A percentile compares a stretch with the other conserved stretches of the same genome.
These are phyloP conservation scores for Podospora appendiculata DNA, from an alignment of 495 filamentous ascomycete species.

Conservation along the genomic window DNA sequence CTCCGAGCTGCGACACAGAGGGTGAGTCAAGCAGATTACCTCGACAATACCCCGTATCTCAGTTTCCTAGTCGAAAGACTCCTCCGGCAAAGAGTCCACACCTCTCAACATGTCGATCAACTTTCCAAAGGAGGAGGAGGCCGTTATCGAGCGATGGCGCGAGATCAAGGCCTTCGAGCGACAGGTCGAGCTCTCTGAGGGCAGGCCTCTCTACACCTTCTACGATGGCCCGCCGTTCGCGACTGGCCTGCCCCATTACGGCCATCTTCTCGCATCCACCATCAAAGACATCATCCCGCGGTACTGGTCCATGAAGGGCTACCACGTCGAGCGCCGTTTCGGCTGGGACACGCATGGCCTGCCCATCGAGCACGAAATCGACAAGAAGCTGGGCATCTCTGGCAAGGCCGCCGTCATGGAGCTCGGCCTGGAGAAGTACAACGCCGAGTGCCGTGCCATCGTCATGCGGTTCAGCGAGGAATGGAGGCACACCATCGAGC, in stretches of 20 bases:
- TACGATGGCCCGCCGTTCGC: constrained; percentile 64
- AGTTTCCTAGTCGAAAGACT: no score
- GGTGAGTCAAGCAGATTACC: constrained; percentile 11
- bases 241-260: constrained; percentile 82
- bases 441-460: constrained; percentile 85
- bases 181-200: constrained; percentile 44
- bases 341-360: constrained; percentile 91
- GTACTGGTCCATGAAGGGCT: constrained; percentile 97
- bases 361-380: constrained; percentile 95
- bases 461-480: constrained; percentile 89
- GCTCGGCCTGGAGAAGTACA: constrained; percentile 85
- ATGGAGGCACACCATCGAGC: constrained; percentile 84
- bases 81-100: no score
- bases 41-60: background rate
- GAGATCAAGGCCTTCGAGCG: constrained; percentile 82
- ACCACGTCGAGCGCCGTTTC: constrained; percentile 67
- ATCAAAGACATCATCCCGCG: constrained; percentile 96
- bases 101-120: constrained; percentile 65
- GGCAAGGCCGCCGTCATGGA: constrained; percentile 82
- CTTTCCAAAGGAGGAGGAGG: constrained; percentile 86
- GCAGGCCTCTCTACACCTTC: constrained; percentile 69
- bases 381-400: constrained; percentile 90
- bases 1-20: background rate
- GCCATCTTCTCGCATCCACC: constrained; percentile 89
- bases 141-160: constrained; percentile 71